Conservation (phyloP, 1,284 basidiomycete species). For the Trametes polyzona region DNA sequence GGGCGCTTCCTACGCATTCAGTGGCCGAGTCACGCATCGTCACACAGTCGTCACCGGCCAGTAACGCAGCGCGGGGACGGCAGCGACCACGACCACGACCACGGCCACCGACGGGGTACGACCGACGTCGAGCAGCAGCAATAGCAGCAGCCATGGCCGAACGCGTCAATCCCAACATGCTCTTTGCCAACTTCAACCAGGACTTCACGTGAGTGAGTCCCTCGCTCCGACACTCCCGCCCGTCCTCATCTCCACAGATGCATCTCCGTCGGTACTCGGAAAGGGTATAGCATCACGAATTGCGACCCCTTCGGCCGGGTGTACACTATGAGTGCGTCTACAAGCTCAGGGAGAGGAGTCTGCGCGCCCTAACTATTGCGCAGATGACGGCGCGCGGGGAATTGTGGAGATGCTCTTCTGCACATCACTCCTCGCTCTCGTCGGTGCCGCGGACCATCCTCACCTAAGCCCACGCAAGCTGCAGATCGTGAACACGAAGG, state of each 20-base stretch:
- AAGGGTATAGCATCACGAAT: constrained; percentile 96
- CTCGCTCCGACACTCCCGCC: background rate
- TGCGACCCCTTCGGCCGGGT: constrained; percentile 98
- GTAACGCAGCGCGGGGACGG: constrained; percentile 10
- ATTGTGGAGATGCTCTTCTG: constrained; percentile 99
- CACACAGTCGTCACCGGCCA: constrained; percentile 5
- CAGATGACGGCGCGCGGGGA: constrained; percentile 90
- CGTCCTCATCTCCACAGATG: constrained; percentile 55
- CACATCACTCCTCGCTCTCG: constrained; percentile 95
- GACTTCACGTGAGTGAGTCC: constrained; percentile 72
- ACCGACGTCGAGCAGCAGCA: constrained; percentile 1
- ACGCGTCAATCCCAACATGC: constrained; percentile 57
- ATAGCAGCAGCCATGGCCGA: constrained; percentile 38
- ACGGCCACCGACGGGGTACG: constrained; percentile 5
- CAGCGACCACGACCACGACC: constrained; percentile 16
- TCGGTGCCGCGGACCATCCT: constrained; percentile 91
- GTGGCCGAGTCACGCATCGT: constrained; percentile 1
- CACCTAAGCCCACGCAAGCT: constrained; percentile 89
- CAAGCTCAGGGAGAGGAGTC: background rate
- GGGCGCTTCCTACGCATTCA: background rate
- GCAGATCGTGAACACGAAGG: constrained; percentile 98
- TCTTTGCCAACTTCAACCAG: constrained; percentile 89
- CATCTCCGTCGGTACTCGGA: constrained; percentile 92
- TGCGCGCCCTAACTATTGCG: background rate
- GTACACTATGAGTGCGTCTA: constrained; percentile 85